Percentiles rank a stretch among this genome's conserved stretches.
These are phyloP conservation scores for barley (Hordeum vulgare) DNA, from an alignment of 176 grass and related monocot genomes.

Conservation along the genomic window MorexV3_pseudomolecules_assembly NC_058524.1:572260608-572261107, in stretches of 20 bases:
- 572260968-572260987: neutral
- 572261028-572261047: neutral
- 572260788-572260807: slow-evolving; percentile 6
- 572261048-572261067: neutral
- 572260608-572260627: slow-evolving; percentile 93
- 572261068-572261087: neutral
- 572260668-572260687: neutral
- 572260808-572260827: neutral
- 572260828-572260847: slow-evolving; percentile 12
- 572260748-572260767: neutral
- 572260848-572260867: neutral
- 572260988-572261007: neutral
- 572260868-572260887: slow-evolving; percentile 5
- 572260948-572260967: neutral
- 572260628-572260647: slow-evolving; percentile 51
- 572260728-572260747: neutral
- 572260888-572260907: slow-evolving; percentile 9
- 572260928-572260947: neutral
- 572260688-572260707: neutral
- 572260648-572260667: slow-evolving; percentile 71
- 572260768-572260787: neutral
- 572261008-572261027: neutral
- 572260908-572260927: neutral
- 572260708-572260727: neutral
- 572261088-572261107: neutral